Conservation (phyloP, 805 yeast genomes). For the Barnettozyma californica region DNA sequence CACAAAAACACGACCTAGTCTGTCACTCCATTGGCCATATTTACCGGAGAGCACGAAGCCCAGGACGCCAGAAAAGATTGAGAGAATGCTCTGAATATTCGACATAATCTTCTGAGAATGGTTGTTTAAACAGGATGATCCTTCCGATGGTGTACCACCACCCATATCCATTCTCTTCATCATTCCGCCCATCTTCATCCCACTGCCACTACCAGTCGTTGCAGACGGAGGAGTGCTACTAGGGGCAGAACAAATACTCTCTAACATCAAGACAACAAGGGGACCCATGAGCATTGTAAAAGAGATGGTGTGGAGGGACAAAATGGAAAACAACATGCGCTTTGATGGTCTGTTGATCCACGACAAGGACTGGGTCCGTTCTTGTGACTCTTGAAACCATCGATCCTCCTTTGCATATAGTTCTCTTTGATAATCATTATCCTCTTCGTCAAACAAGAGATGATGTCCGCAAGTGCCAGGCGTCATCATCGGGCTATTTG, state of each 20-base stretch:
- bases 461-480: not conserved
- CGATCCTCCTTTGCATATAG: conserved; percentile 5
- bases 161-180: conserved; percentile 14
- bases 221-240: not conserved
- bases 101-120: conserved; percentile 16
- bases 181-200: conserved; percentile 1
- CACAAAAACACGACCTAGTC: conserved; percentile 20
- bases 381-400: conserved; percentile 11
- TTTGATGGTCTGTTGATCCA: conserved; percentile 18
- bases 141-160: conserved; percentile 2
- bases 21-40: conserved; percentile 22
- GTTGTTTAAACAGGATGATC: conserved; percentile 1
- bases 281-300: conserved; percentile 18
- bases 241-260: conserved; percentile 10
- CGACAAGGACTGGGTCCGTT: not conserved
- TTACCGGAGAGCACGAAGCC: conserved; percentile 22
- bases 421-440: not conserved
- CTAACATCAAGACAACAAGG: conserved; percentile 14
- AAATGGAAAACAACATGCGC: conserved; percentile 9
- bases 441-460: not conserved
- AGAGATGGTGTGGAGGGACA: conserved; percentile 15
- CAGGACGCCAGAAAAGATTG: conserved; percentile 17
- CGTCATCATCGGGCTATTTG: not conserved
- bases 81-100: conserved; percentile 14
- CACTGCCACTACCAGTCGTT: not conserved